These are phyloP conservation scores for Podaxis sp. DNA, from an alignment of 768 basidiomycete genomes.

Conservation along the genomic window DNA sequence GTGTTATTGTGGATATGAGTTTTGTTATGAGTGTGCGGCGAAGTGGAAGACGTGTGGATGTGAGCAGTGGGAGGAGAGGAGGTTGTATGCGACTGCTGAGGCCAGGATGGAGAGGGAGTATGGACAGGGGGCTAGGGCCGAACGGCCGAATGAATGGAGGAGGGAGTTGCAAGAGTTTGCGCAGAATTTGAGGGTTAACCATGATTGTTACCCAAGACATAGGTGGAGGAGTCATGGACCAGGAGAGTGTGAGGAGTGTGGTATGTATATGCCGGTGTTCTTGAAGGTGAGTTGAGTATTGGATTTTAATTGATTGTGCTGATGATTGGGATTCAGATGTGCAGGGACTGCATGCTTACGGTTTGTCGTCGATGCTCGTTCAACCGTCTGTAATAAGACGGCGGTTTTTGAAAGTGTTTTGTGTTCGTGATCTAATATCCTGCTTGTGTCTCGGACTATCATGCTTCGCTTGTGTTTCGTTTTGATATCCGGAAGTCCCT, in stretches of 20 bases:
- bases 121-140: slow-evolving; percentile 19
- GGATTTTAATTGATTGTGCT: neutral
- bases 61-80: slow-evolving; percentile 60
- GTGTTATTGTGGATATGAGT: slow-evolving; percentile 54
- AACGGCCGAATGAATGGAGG: slow-evolving; percentile 28
- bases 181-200: slow-evolving; percentile 43
- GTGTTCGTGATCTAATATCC: neutral
- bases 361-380: slow-evolving; percentile 17
- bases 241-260: slow-evolving; percentile 47
- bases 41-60: slow-evolving; percentile 64
- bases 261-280: slow-evolving; percentile 35
- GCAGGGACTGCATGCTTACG: slow-evolving; percentile 16
- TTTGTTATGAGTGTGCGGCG: slow-evolving; percentile 64
- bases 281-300: slow-evolving; percentile 42
- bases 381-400: slow-evolving; percentile 9
- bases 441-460: neutral
- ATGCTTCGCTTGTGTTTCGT: neutral
- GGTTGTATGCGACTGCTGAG: slow-evolving; percentile 39
- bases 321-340: slow-evolving; percentile 10
- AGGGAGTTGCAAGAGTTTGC: slow-evolving; percentile 31
- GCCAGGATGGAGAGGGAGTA: slow-evolving; percentile 42
- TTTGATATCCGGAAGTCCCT: neutral
- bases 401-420: neutral
- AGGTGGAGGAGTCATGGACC: slow-evolving; percentile 47
- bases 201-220: slow-evolving; percentile 44